phyloP scores from a whole-genome alignment of 352 stramenopile genomes.

The Pythium pyrilobum region DNA sequence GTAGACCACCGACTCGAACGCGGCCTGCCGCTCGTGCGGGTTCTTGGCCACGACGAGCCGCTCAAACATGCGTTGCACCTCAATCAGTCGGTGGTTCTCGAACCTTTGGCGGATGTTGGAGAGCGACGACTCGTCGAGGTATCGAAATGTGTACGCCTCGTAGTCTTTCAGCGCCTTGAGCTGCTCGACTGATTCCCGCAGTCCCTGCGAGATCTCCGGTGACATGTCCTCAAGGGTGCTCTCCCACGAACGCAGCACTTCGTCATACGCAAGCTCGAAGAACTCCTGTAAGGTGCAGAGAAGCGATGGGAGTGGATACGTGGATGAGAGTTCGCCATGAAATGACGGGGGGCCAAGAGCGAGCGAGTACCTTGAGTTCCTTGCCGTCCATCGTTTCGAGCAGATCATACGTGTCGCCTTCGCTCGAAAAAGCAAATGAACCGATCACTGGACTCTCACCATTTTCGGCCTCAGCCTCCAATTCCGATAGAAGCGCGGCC shows the following conservation, averaged over 20 bases:
- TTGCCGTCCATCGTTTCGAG: conserved; percentile 67
- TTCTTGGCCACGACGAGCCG: conserved; percentile 51
- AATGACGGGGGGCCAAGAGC: not conserved
- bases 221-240: conserved; percentile 55
- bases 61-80: conserved; percentile 66
- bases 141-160: conserved; percentile 36
- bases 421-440: conserved; percentile 54
- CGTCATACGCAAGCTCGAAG: conserved; percentile 59
- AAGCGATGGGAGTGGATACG: too few species aligned
- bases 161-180: conserved; percentile 51
- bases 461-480: conserved; percentile 22
- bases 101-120: conserved; percentile 46
- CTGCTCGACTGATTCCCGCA: conserved; percentile 37
- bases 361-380: conserved; percentile 46
- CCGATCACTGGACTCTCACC: conserved; percentile 41
- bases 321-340: too few species aligned
- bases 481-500: conserved; percentile 25
- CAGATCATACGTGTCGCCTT: conserved; percentile 50
- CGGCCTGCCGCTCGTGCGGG: conserved; percentile 39
- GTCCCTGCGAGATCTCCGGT: conserved; percentile 36
- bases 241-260: conserved; percentile 49
- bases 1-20: conserved; percentile 51
- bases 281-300: conserved; percentile 66
- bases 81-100: conserved; percentile 49
- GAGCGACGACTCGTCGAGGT: conserved; percentile 37